phyloP scores from a whole-genome alignment of 495 filamentous ascomycete genomes.

The Tuber brumale region DNA sequence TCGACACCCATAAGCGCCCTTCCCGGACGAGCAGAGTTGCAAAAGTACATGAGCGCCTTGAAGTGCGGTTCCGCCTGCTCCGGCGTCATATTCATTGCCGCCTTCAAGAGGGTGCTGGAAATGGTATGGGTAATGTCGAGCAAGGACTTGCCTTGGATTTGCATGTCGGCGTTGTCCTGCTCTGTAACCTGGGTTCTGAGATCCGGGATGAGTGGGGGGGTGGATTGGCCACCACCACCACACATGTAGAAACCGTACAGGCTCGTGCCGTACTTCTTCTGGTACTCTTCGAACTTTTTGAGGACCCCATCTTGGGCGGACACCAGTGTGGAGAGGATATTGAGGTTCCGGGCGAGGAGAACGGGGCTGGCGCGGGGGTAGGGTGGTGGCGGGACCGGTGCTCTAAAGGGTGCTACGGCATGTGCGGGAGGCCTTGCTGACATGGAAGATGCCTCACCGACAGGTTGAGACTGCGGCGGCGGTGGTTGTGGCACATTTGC shows the following conservation, averaged over 20 bases:
- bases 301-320: neutral
- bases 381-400: neutral
- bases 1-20: neutral
- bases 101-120: neutral
- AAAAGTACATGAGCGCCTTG: neutral
- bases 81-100: neutral
- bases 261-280: neutral
- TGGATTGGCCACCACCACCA: neutral
- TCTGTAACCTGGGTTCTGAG: neutral
- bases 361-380: neutral
- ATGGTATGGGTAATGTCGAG: neutral
- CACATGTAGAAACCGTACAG: neutral
- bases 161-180: neutral
- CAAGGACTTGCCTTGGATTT: neutral
- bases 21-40: accelerated
- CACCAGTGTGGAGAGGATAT: accelerated
- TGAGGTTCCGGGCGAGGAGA: too few species aligned
- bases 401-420: too few species aligned
- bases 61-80: neutral
- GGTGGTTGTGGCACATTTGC: neutral
- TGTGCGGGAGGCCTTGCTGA: neutral
- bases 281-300: neutral
- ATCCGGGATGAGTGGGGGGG: neutral
- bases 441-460: neutral
- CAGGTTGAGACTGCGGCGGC: neutral